phyloP scores from a whole-genome alignment of 805 yeast genomes.

The Saccharomyces eubayanus region DNA sequence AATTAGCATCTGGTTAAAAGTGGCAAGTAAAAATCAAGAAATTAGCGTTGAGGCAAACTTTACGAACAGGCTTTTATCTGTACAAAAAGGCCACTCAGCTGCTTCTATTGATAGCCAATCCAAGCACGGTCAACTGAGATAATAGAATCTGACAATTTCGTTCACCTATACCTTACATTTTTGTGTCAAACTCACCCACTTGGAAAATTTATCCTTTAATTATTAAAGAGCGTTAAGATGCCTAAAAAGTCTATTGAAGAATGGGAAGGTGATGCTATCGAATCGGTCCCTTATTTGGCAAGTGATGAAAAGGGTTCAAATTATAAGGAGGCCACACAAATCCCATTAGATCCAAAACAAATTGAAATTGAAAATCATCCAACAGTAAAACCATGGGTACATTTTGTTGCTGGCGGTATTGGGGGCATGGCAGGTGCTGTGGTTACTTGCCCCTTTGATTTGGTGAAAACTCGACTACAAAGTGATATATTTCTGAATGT shows the following conservation, averaged over 20 bases:
- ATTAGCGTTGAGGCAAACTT: not conserved
- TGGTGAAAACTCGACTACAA: slow-evolving; percentile 90
- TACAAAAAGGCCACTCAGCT: not conserved
- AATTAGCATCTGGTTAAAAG: not conserved
- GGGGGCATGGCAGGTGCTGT: slow-evolving; percentile 99
- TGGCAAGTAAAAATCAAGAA: not conserved
- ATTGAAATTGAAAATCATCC: slow-evolving; percentile 10
- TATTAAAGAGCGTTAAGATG: slow-evolving; percentile 8
- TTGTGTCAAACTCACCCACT: not conserved
- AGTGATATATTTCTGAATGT: slow-evolving; percentile 67
- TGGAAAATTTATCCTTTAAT: not conserved
- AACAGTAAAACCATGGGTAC: slow-evolving; percentile 53
- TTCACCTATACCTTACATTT: not conserved
- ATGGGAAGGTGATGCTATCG: slow-evolving; percentile 47
- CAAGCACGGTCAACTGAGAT: not conserved
- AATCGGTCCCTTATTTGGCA: slow-evolving; percentile 53
- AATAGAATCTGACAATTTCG: not conserved
- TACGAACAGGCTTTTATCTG: not conserved
- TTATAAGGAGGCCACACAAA: slow-evolving; percentile 32
- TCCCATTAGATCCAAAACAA: slow-evolving; percentile 14
- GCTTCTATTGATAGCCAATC: not conserved
- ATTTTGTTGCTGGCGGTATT: slow-evolving; percentile 82
- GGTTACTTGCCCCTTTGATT: slow-evolving; percentile 90
- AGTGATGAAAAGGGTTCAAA: slow-evolving; percentile 66
- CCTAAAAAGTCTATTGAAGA: slow-evolving; percentile 24